Conservation (phyloP, 805 yeast genomes). For the Saccharomycopsis synnaedendra region DNA sequence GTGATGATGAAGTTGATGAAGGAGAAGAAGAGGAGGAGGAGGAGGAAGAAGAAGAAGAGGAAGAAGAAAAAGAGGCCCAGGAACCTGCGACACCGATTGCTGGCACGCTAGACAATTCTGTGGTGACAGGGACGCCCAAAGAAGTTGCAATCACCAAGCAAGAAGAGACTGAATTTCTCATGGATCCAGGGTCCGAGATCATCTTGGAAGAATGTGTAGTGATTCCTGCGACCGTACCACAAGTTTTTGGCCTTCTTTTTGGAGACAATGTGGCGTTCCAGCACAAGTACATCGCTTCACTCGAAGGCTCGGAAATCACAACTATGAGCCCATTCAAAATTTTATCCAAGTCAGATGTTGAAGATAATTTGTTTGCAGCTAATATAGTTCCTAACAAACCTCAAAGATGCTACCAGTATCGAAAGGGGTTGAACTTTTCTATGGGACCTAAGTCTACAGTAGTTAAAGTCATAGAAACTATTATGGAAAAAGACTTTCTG, state of each 20-base stretch:
- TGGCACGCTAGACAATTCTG: no score
- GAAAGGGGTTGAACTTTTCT: constrained; percentile 64
- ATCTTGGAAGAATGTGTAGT: constrained; percentile 38
- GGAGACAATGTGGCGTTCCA: constrained; percentile 41
- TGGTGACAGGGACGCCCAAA: no score
- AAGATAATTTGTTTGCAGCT: constrained; percentile 23
- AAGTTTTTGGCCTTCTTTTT: constrained; percentile 57
- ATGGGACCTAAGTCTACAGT: constrained; percentile 90
- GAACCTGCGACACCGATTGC: not conserved
- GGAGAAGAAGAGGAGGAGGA: constrained; percentile 15
- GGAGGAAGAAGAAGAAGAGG: constrained; percentile 17
- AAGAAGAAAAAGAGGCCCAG: constrained; percentile 15
- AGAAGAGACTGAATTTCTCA: constrained; percentile 16
- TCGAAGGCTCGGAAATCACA: constrained; percentile 27
- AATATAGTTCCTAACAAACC: constrained; percentile 30
- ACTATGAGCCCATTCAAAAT: constrained; percentile 19
- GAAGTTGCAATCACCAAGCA: no score
- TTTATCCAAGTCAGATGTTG: constrained; percentile 21
- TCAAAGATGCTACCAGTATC: constrained; percentile 50
- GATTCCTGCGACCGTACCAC: constrained; percentile 66
- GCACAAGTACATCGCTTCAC: constrained; percentile 28
- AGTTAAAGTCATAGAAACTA: constrained; percentile 46
- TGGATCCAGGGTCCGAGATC: constrained; percentile 32
- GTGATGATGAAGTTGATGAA: constrained; percentile 16
- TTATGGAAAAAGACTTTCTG: constrained; percentile 38